These are phyloP conservation scores for Avicennia marina DNA, from an alignment of 257 asterid species.

Conservation along the genomic window DNA sequence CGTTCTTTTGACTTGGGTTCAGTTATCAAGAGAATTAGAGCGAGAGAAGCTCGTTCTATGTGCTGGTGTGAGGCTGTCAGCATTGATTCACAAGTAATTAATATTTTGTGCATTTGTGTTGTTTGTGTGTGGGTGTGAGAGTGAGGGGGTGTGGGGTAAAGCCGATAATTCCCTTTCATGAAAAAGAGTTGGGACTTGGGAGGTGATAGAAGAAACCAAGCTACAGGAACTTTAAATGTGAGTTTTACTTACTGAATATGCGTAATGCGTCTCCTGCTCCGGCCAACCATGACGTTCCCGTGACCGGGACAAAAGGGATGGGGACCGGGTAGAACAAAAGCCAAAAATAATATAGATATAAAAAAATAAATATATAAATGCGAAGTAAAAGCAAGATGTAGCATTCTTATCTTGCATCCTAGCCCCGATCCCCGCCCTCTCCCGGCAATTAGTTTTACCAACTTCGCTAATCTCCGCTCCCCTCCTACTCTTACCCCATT, in stretches of 20 bases:
- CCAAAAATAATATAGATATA: too few relatives aligned
- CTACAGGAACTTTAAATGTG: too few relatives aligned
- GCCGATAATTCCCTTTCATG: too few relatives aligned
- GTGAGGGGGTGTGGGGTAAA: constrained; percentile 13
- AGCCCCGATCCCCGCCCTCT: too few relatives aligned
- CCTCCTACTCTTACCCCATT: constrained; percentile 22
- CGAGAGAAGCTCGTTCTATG: too few relatives aligned
- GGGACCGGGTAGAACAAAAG: constrained; percentile 44
- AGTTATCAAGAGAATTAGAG: constrained; percentile 13
- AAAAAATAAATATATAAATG: too few relatives aligned
- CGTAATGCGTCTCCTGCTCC: constrained; percentile 25
- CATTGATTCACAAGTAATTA: constrained; percentile 16
- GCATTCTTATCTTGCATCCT: constrained; percentile 34
- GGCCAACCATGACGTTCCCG: constrained; percentile 62
- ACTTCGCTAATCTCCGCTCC: constrained; percentile 14
- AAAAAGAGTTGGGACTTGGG: too few relatives aligned
- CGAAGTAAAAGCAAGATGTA: constrained; percentile 19
- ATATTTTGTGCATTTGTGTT: constrained; percentile 9
- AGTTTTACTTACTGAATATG: constrained; percentile 30
- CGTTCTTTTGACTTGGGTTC: constrained; percentile 4
- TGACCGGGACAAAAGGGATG: constrained; percentile 57
- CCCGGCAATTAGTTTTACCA: constrained; percentile 28
- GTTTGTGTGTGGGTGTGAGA: constrained; percentile 8
- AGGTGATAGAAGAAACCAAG: too few relatives aligned
- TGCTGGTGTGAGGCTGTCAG: background rate